These are phyloP conservation scores for Wallacemonas sp. DNA, from an alignment of 208 protist genomes.

Conservation along the genomic window DNA sequence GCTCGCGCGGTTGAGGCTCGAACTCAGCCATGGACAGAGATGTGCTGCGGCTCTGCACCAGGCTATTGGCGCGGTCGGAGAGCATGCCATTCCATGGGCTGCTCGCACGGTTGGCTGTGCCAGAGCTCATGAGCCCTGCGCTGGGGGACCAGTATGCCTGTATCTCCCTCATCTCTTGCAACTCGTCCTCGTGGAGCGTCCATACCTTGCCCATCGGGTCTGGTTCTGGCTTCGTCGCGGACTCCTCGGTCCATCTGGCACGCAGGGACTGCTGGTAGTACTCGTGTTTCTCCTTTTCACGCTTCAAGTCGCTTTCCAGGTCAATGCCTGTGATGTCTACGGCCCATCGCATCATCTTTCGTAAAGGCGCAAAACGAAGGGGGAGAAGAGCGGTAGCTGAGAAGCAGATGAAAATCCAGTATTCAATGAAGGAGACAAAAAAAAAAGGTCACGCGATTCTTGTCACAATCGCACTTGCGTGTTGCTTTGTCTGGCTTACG, in stretches of 20 bases:
- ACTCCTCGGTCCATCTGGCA: conserved; percentile 10
- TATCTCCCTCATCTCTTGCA: conserved; percentile 26
- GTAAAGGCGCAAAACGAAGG: background rate
- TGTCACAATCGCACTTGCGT: too few relatives aligned
- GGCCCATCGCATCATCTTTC: conserved; percentile 77
- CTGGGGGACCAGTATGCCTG: conserved; percentile 6
- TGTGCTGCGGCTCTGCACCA: conserved; percentile 11
- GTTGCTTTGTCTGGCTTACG: too few relatives aligned
- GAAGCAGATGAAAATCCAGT: too few relatives aligned
- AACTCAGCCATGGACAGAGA: conserved; percentile 13
- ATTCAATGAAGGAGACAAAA: too few relatives aligned
- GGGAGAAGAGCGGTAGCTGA: too few relatives aligned
- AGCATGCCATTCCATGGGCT: background rate
- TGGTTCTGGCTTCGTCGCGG: conserved; percentile 6
- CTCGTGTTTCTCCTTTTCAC: conserved; percentile 49
- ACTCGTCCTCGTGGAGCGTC: conserved; percentile 41
- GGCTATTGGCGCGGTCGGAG: background rate
- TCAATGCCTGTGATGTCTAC: conserved; percentile 83
- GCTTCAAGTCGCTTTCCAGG: conserved; percentile 61
- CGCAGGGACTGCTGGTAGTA: conserved; percentile 23
- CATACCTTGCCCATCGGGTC: conserved; percentile 50
- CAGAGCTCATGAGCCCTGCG: background rate
- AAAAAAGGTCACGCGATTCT: too few relatives aligned
- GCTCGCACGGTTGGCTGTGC: background rate
- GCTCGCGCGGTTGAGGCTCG: conserved; percentile 29